Conservation (phyloP, 495 filamentous ascomycete genomes). For the Lichina pygmaea region DNA sequence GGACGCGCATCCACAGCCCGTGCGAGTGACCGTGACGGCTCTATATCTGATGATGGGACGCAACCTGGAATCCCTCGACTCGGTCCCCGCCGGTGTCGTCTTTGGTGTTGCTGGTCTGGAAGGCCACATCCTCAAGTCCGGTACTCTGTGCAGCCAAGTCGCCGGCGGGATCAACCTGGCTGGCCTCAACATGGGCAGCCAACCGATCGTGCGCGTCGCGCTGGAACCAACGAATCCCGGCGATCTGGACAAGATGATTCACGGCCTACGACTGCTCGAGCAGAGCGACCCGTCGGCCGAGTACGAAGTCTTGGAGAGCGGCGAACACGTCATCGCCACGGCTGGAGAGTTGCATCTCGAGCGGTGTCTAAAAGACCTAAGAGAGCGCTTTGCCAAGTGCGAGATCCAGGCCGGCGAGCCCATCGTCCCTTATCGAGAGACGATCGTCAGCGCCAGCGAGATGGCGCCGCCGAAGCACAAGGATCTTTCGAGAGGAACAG, state of each 20-base stretch:
- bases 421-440: constrained; percentile 89
- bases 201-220: constrained; percentile 86
- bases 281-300: constrained; percentile 89
- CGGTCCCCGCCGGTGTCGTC: constrained; percentile 78
- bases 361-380: constrained; percentile 76
- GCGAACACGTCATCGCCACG: constrained; percentile 85
- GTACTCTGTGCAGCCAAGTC: constrained; percentile 72
- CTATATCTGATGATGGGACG: constrained; percentile 94
- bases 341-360: constrained; percentile 90
- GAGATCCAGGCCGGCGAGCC: constrained; percentile 86
- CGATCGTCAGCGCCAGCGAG: constrained; percentile 60
- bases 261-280: constrained; percentile 62
- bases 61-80: constrained; percentile 53
- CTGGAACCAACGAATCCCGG: constrained; percentile 70
- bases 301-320: constrained; percentile 78
- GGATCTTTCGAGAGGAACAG: constrained; percentile 63
- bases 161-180: constrained; percentile 83
- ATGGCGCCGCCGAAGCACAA: constrained; percentile 77
- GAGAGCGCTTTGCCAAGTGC: constrained; percentile 78
- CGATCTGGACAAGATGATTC: constrained; percentile 82
- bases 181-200: constrained; percentile 46
- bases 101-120: constrained; percentile 90
- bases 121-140: constrained; percentile 78
- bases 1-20: constrained; percentile 45
- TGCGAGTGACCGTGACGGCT: constrained; percentile 61